Evolutionary conservation across 2,329 filamentous ascomycete genomes (phyloP).

Genomic region (Nigrospora oryzae): DNA sequence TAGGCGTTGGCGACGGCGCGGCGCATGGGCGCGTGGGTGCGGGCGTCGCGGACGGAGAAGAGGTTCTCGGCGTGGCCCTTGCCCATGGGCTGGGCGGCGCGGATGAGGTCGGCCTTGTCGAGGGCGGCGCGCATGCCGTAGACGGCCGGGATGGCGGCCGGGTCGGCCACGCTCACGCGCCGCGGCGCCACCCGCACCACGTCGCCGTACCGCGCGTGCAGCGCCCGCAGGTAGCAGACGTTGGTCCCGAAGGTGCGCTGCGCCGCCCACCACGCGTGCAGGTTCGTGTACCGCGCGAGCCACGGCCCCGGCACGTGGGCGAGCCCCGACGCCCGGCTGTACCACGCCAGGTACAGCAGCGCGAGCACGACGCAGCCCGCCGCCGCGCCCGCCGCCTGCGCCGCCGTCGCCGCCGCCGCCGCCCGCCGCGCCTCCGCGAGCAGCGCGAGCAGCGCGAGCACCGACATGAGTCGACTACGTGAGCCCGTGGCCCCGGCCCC

Average conservation of each 20-base stretch:
- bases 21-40: background rate
- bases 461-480: too few relatives aligned
- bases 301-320: slow-evolving; percentile 1
- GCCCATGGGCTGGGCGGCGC: background rate
- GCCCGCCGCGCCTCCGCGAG: too few relatives aligned
- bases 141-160: background rate
- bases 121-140: background rate
- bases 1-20: slow-evolving; percentile 1
- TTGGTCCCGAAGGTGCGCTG: background rate
- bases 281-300: slow-evolving; percentile 3
- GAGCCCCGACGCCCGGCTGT: background rate
- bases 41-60: slow-evolving; percentile 1
- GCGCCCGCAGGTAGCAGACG: slow-evolving; percentile 1
- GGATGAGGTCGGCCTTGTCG: slow-evolving; percentile 1
- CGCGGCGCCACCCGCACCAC: background rate
- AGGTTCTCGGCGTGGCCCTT: background rate
- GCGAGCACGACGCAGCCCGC: background rate
- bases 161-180: slow-evolving; percentile 1
- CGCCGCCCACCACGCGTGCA: background rate
- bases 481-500: too few relatives aligned
- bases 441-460: too few relatives aligned
- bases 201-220: slow-evolving; percentile 2
- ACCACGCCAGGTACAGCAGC: background rate
- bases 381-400: background rate
- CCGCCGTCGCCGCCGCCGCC: too few relatives aligned